Conservation (phyloP, 148 eudicot species). For the Rhododendron vialii region DNA sequence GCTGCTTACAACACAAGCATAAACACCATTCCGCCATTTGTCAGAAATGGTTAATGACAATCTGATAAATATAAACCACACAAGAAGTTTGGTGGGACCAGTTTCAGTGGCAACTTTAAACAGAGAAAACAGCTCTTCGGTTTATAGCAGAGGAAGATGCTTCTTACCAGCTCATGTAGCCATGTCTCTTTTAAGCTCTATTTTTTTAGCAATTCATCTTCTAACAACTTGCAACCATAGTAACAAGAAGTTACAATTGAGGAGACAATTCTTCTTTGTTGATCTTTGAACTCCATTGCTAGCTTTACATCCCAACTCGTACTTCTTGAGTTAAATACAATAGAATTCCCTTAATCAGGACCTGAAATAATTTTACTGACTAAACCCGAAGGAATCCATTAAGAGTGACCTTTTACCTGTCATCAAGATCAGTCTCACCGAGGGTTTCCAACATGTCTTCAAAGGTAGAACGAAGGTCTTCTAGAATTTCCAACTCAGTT, state of each 20-base stretch:
- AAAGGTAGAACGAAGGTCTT: constrained; percentile 41
- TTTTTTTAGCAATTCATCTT: constrained; percentile 32
- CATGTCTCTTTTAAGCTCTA: constrained; percentile 20
- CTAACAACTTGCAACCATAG: constrained; percentile 41
- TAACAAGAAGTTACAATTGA: constrained; percentile 57
- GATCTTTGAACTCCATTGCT: constrained; percentile 55
- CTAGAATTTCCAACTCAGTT: constrained; percentile 55
- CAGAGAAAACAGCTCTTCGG: not conserved
- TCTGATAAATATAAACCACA: not conserved
- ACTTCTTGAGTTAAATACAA: constrained; percentile 23
- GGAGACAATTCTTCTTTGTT: constrained; percentile 54
- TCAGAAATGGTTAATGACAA: not conserved
- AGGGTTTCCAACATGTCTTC: constrained; percentile 56
- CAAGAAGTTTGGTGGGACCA: not conserved
- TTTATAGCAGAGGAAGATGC: not conserved
- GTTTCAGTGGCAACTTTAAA: not conserved
- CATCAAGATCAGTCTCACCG: constrained; percentile 35
- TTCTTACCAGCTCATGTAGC: constrained; percentile 7
- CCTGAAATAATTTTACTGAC: not conserved
- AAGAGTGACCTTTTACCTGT: constrained; percentile 41
- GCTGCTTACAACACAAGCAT: constrained; percentile 1
- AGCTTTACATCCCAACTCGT: constrained; percentile 72
- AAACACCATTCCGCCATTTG: not conserved
- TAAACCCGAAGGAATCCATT: not conserved
- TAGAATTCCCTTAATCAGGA: not conserved